Percentiles rank a stretch among this genome's conserved stretches.
phyloP scores from a whole-genome alignment of 2,329 filamentous ascomycete species.

The Fusarium denticulatum region DNA sequence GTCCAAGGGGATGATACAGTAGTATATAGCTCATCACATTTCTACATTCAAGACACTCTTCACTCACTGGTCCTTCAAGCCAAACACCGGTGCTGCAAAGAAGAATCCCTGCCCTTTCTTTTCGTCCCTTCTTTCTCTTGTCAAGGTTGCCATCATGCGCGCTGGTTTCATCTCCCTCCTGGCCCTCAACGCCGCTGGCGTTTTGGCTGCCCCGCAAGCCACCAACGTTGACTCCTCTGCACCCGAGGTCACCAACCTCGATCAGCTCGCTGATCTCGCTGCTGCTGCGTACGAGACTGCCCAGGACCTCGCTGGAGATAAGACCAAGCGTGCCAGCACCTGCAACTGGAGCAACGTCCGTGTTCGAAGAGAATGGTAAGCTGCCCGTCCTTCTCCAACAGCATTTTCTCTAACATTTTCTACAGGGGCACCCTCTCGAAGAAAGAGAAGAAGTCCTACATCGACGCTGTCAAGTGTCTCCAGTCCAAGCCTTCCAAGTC shows the following conservation, averaged over 20 bases:
- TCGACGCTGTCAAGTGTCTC: conserved; percentile 57
- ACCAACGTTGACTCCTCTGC: conserved; percentile 17
- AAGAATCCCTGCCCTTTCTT: conserved; percentile 17
- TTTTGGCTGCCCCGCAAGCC: conserved; percentile 32
- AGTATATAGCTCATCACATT: conserved; percentile 22
- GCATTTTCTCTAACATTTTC: background rate
- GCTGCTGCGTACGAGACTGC: conserved; percentile 39
- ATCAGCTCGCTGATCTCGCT: conserved; percentile 36
- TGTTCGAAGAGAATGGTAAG: conserved; percentile 47
- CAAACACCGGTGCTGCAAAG: conserved; percentile 4
- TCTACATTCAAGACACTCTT: conserved; percentile 4
- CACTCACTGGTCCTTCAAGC: conserved; percentile 10
- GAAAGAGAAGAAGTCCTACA: conserved; percentile 50
- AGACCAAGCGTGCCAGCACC: conserved; percentile 37
- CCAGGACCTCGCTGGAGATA: conserved; percentile 25
- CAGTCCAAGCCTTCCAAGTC: conserved; percentile 50
- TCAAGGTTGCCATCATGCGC: conserved; percentile 32
- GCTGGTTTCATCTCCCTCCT: conserved; percentile 30
- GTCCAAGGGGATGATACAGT: background rate
- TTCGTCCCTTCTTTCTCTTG: background rate
- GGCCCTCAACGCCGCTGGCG: conserved; percentile 37
- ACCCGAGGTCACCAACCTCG: conserved; percentile 34
- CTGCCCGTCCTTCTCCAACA: background rate
- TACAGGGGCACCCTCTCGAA: conserved; percentile 41
- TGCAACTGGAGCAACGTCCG: conserved; percentile 45